phyloP scores from a whole-genome alignment of 768 basidiomycete species.

The Kwoniella mangroviensis region DNA sequence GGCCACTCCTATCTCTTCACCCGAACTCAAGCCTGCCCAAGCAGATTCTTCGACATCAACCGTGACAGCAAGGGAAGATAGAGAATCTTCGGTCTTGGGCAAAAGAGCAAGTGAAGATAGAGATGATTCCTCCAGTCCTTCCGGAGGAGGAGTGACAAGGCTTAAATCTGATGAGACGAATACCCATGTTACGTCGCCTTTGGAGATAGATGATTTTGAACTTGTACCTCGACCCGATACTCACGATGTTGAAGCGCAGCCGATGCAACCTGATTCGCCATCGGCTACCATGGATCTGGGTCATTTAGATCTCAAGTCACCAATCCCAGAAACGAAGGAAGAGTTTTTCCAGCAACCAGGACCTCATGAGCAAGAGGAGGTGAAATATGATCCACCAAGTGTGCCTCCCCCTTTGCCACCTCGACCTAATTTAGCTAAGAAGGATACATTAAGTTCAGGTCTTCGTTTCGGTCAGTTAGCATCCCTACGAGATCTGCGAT shows the following conservation, averaged over 20 bases:
- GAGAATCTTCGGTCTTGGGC: slow-evolving; percentile 41
- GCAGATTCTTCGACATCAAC: neutral
- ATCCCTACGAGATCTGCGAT: neutral
- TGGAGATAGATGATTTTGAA: slow-evolving; percentile 25
- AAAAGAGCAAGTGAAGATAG: slow-evolving; percentile 54
- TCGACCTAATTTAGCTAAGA: slow-evolving; percentile 25
- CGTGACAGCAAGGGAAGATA: neutral
- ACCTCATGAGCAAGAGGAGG: slow-evolving; percentile 1
- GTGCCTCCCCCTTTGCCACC: slow-evolving; percentile 45
- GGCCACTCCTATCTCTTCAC: slow-evolving; percentile 28
- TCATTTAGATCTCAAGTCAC: slow-evolving; percentile 29
- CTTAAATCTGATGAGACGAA: slow-evolving; percentile 26
- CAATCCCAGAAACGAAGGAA: slow-evolving; percentile 4
- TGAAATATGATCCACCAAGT: slow-evolving; percentile 18
- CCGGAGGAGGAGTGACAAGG: slow-evolving; percentile 28
- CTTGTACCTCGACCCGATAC: neutral
- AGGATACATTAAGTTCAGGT: slow-evolving; percentile 43
- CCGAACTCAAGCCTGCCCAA: slow-evolving; percentile 6
- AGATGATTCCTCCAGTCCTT: slow-evolving; percentile 38
- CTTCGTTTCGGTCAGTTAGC: slow-evolving; percentile 41
- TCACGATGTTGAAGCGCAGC: neutral
- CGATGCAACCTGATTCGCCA: slow-evolving; percentile 8
- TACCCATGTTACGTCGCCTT: slow-evolving; percentile 16
- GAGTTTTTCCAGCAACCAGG: neutral
- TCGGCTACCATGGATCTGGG: slow-evolving; percentile 22